Base-by-base conservation (phyloP, 1,284 basidiomycete genomes). In the Chalciporus piperatoides region DNA sequence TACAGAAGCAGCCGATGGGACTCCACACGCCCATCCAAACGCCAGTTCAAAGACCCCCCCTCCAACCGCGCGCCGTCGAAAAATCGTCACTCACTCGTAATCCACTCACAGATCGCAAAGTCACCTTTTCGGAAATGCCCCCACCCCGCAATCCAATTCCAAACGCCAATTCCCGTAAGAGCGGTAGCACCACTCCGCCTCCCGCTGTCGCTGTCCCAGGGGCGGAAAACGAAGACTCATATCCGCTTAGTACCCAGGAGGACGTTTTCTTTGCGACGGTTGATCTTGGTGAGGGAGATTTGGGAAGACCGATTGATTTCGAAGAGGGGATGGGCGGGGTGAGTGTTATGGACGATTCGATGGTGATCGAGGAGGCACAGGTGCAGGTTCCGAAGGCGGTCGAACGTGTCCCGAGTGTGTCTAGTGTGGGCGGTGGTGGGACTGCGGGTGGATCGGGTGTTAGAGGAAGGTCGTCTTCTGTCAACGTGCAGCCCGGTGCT, bases 161-260 rank as follows among this genome's bases (percentile, higher is more conserved):
- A 52, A 51, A 27, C 23, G 23, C 37, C 32, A 6, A 6, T 42
- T 7, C 39, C 19, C 14, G 10, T 38, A 1, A 28, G 35, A 12
- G 36, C 42, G 10, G 23, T n/a, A 15, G 8, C 7, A 6, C n/a
- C 7, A 15, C 15, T 35, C n/a, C 8, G 1, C 15, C 33, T 35
- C 33, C 33, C 33, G n/a, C 15, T 7, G 4, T 11, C 44, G 41
- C 8, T 27, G 61, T 69, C 12, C 23, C 41, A 0, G 48, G 36
- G 0, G 68, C 63, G 2, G 60, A 67, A 2, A 67, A 60, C 3
- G 61, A 67, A 6, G 80, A 82, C 15, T 72, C 71, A 0, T 84
- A 76, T 57, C 71, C 71, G 14, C 76, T 84, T 56, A 68, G 69
- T 41, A 82, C 80, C 0, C 81, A 87, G 32, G 85, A 86, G 44